Evolutionary conservation across 345 rosid genomes (phyloP), one percentile per base, ranked within the genome.

Genomic region (Eucalyptus virginea): DNA sequence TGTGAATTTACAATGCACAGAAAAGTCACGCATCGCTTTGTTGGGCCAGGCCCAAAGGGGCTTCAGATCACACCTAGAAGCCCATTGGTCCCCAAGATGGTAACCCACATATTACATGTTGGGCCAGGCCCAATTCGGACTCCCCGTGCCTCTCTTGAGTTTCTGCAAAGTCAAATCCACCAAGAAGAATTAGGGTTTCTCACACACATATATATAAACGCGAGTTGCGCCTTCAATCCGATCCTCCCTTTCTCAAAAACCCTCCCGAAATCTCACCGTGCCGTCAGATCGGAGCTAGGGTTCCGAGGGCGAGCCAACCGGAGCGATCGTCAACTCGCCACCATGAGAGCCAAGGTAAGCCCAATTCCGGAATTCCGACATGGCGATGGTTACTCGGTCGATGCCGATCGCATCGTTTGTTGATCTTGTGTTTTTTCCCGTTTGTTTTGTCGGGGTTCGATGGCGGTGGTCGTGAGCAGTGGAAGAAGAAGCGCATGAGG

Each of bases 401-500:
- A 34, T 80, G 45, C 8, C 86, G 13, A 28, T 86, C 47, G 77
- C 6, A 26, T 45, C 28, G 17, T 44, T 23, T 34, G 32, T 67
- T 88, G 44, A 9, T 89, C 58, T 85, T 44, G 58, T 21, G 62
- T 60, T 58, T 30, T 24, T 24, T 45, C 18, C 6, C 16, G 21
- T 44, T 48, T 14, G 87, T 54, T 21, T 21, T 45, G 77, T 91
- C 58, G 86, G 86, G 58, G 37, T 88, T 40, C 89, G 11, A 80
- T 26, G 60, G 65, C 40, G 50, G 37, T 54, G 49, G 40, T 56
- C 5, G 87, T 49, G 87, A 45, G 58, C 93, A 97, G 99, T 97
- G 99, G 99, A 97, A 97, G 99, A 97, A 97, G 99, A 97, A 96
- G 99, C 99, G 99, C 86, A 97, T 97, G 99, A 97, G 99, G 92